Base-by-base conservation (phyloP, 495 filamentous ascomycete species). In the Daldinia childiae region DNA sequence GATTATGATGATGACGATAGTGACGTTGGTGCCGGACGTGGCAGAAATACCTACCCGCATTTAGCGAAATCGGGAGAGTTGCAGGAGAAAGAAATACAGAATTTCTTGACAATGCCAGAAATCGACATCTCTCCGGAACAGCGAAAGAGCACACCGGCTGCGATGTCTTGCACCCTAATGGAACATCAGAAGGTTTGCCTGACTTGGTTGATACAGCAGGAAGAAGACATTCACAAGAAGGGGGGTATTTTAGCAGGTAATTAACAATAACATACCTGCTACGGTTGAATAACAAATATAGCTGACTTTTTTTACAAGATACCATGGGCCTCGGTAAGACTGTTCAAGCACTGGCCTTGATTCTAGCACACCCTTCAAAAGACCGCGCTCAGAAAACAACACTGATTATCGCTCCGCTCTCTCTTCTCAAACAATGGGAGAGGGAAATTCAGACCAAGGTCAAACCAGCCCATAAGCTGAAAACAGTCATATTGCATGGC, bases 291-390 rank as follows among this genome's bases (percentile, higher is more conserved):
- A 7, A 21, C 19, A 4, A 27, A 27, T 17, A 5, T 51, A 45
- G 24, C 66, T 69, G 21, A 73, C 52, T 30, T 34, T n/a, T 32
- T 43, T 34, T 21, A 58, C 11, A 8, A 73, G 93, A 97, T 75
- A 93, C 94, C 57, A 99, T 99, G 95, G 95, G 95, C 11, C 84
- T 99, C 9, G 95, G 95, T 21, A 99, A 99, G 82, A 99, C 95
- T 1, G 91, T 99, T 54, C 92, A 94, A 69, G 89, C 93, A 15
- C 83, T 99, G 24, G 90, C 95, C 2, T 85, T 99, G 34, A 92
- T 99, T 68, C 84, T 95, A 1, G 86, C 89, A n/a, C 84, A 89
- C 27, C 89, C 86, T 14, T 90, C 93, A 0, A 72, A 79, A 1
- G 86, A 94, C 74, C 81, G 55, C 11, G 34, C 69, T 65, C 65